A percentile compares a stretch with the other conserved stretches of the same genome.
Conservation (phyloP, 2,329 filamentous ascomycete species). For the Clonostachys rosea region DNA sequence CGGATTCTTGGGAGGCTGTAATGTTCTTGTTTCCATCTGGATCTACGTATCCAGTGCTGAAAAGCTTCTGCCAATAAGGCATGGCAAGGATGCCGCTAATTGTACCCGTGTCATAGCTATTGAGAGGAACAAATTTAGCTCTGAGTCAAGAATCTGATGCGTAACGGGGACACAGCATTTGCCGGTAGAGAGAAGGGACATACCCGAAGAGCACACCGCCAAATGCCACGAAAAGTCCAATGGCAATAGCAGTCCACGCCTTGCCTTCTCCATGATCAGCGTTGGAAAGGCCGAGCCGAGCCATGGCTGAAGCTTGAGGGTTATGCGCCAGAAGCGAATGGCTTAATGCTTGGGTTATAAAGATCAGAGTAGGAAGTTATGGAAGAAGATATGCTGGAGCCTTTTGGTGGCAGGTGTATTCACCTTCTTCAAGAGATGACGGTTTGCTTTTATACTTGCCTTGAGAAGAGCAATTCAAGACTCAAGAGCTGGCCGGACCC, state of each 20-base stretch:
- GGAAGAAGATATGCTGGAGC: too few relatives aligned
- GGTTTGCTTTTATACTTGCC: too few relatives aligned
- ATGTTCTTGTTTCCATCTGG: constrained; percentile 21
- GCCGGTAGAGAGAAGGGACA: constrained; percentile 6
- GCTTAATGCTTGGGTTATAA: too few relatives aligned
- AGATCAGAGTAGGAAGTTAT: too few relatives aligned
- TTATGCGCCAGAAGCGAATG: too few relatives aligned
- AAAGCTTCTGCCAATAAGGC: constrained; percentile 40
- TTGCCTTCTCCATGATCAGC: constrained; percentile 25
- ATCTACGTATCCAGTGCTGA: constrained; percentile 18
- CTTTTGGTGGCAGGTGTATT: too few relatives aligned
- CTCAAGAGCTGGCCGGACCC: too few relatives aligned
- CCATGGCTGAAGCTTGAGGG: neutral
- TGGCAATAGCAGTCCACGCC: constrained; percentile 48
- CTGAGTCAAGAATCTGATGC: neutral
- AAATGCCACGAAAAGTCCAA: constrained; percentile 52
- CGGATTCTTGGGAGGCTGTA: constrained; percentile 51
- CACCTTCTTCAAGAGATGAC: too few relatives aligned
- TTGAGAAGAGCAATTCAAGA: too few relatives aligned
- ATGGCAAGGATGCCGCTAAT: constrained; percentile 51
- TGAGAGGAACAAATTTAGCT: neutral
- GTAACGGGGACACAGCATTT: neutral
- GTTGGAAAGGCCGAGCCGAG: neutral
- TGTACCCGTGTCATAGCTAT: constrained; percentile 48
- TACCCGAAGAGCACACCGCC: constrained; percentile 51